These are phyloP conservation scores for Lepraria neglecta DNA, from an alignment of 495 filamentous ascomycete genomes.

Conservation along the genomic window DNA sequence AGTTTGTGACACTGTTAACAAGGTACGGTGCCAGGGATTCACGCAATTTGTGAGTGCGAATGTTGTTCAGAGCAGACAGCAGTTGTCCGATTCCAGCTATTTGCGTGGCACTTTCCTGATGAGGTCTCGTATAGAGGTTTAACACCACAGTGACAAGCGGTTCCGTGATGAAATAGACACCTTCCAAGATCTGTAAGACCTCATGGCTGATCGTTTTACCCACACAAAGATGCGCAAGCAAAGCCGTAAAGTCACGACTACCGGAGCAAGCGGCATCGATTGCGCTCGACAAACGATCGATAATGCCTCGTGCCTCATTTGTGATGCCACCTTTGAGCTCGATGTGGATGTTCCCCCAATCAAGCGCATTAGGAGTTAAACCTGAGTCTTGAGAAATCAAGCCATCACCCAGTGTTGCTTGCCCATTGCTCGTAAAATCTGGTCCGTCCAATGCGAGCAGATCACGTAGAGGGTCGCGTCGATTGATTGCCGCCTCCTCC, in stretches of 20 bases:
- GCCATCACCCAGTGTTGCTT: background rate
- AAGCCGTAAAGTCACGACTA: background rate
- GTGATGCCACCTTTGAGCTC: background rate
- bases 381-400: constrained; percentile 3
- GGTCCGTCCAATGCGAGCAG: constrained; percentile 11
- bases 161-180: constrained; percentile 1
- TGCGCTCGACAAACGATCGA: background rate
- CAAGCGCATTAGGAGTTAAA: background rate
- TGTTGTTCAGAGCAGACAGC: background rate
- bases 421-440: background rate
- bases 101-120: background rate
- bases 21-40: background rate
- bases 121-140: background rate
- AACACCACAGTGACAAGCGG: background rate
- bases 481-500: background rate
- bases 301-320: background rate
- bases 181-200: constrained; percentile 2
- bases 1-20: background rate
- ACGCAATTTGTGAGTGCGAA: background rate
- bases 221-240: constrained; percentile 12
- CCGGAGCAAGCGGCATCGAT: constrained; percentile 8
- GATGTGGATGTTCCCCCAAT: background rate
- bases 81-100: background rate
- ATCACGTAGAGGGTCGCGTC: background rate
- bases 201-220: background rate